These are phyloP conservation scores for Cercophora sp. DNA, from an alignment of 495 filamentous ascomycete species.

Conservation along the genomic window DNA sequence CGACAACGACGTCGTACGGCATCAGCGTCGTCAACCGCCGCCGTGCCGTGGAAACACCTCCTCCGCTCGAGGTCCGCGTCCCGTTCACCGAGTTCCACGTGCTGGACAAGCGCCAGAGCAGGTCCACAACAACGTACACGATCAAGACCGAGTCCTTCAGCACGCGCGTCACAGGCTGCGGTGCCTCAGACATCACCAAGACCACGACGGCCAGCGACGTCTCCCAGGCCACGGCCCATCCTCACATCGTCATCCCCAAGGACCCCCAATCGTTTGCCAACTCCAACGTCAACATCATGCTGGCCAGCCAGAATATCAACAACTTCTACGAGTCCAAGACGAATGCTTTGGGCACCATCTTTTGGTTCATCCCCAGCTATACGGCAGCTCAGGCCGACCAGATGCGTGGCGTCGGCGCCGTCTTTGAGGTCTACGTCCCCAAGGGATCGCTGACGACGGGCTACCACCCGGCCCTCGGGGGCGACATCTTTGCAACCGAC, in stretches of 20 bases:
- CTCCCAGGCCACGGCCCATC: background rate
- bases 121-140: background rate
- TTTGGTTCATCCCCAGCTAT: background rate
- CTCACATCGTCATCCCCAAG: background rate
- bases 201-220: background rate
- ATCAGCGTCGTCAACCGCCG: background rate
- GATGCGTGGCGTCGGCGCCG: background rate
- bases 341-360: background rate
- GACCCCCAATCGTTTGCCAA: background rate
- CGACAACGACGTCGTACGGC: background rate
- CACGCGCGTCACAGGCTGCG: background rate
- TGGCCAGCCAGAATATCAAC: background rate
- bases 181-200: background rate
- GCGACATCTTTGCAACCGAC: background rate
- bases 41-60: background rate
- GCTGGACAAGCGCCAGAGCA: background rate
- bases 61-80: background rate
- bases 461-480: background rate
- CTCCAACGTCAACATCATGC: background rate
- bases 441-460: background rate
- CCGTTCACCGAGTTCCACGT: background rate
- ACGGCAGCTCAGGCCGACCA: background rate
- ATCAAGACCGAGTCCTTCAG: constrained; percentile 1
- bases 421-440: background rate
- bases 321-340: background rate